Percentiles rank a stretch among this genome's conserved stretches.
Conservation (phyloP, 1,139 yeast genomes). For the Kodamaea sp. region DNA sequence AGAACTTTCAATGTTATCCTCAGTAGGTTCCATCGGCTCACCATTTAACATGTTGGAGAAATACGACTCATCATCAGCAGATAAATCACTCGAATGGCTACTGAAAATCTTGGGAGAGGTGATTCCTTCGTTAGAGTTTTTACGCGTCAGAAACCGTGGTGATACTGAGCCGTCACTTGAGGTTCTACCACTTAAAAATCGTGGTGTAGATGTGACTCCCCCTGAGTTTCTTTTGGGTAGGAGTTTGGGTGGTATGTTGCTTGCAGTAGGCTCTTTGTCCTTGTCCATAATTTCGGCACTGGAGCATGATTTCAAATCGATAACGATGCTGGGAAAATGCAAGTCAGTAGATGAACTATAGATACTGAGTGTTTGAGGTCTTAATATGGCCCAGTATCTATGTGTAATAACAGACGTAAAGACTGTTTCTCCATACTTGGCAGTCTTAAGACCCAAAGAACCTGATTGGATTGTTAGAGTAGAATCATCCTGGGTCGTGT, state of each 20-base stretch:
- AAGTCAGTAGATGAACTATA: conserved; percentile 73
- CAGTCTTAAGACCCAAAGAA: conserved; percentile 51
- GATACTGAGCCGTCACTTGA: conserved; percentile 10
- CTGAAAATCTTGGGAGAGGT: conserved; percentile 8
- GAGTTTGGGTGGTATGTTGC: neutral
- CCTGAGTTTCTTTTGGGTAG: conserved; percentile 2
- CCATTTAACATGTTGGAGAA: conserved; percentile 25
- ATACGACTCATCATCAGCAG: conserved; percentile 28
- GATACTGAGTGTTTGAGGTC: conserved; percentile 67
- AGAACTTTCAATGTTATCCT: conserved; percentile 26
- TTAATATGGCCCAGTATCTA: conserved; percentile 73
- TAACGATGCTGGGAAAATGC: conserved; percentile 77
- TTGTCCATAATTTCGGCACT: conserved; percentile 55
- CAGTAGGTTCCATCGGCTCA: conserved; percentile 22
- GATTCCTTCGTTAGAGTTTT: conserved; percentile 9
- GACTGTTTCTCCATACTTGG: conserved; percentile 42
- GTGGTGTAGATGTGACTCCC: conserved; percentile 4
- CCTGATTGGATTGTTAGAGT: conserved; percentile 43
- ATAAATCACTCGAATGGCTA: conserved; percentile 4
- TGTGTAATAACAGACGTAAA: conserved; percentile 37
- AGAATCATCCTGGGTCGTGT: conserved; percentile 29
- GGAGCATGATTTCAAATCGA: conserved; percentile 68
- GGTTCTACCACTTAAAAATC: conserved; percentile 2
- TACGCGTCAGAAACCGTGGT: conserved; percentile 7
- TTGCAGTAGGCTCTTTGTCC: conserved; percentile 13